Conservation (phyloP, 257 asterid species). For the Nicotiana obtusifolia region DNA sequence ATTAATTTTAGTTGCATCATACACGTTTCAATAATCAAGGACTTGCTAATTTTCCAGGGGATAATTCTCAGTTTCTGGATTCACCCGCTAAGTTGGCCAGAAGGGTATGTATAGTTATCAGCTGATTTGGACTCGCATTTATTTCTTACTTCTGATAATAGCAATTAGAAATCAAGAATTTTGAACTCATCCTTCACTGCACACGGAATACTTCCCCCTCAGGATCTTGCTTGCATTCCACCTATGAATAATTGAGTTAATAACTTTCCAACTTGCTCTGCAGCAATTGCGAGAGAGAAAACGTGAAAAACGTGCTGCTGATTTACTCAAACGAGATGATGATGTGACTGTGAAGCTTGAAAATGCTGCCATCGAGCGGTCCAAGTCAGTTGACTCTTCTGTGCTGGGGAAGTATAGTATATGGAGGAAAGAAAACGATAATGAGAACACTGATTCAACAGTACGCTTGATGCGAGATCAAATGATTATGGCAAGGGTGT, state of each 20-base stretch:
- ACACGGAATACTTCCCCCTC: neutral
- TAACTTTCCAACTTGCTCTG: constrained; percentile 21
- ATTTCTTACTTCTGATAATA: neutral
- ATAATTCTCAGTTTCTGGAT: constrained; percentile 42
- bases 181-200: neutral
- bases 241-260: neutral
- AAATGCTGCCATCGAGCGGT: constrained; percentile 86
- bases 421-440: constrained; percentile 94
- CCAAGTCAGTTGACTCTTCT: constrained; percentile 95
- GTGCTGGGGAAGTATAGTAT: constrained; percentile 91
- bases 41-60: constrained; percentile 43
- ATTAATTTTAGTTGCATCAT: constrained; percentile 6
- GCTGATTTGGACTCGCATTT: constrained; percentile 1
- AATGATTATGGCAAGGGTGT: constrained; percentile 96
- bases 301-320: constrained; percentile 83
- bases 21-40: constrained; percentile 10
- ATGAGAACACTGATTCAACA: constrained; percentile 84
- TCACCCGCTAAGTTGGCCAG: constrained; percentile 52
- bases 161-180: neutral
- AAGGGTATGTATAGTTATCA: constrained; percentile 53
- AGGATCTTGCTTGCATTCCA: neutral
- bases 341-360: constrained; percentile 85
- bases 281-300: constrained; percentile 83
- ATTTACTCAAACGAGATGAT: constrained; percentile 73
- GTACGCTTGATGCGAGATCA: constrained; percentile 94